These are phyloP conservation scores for Capsicum rhomboideum DNA, from an alignment of 257 asterid species.

Conservation along the genomic window DNA sequence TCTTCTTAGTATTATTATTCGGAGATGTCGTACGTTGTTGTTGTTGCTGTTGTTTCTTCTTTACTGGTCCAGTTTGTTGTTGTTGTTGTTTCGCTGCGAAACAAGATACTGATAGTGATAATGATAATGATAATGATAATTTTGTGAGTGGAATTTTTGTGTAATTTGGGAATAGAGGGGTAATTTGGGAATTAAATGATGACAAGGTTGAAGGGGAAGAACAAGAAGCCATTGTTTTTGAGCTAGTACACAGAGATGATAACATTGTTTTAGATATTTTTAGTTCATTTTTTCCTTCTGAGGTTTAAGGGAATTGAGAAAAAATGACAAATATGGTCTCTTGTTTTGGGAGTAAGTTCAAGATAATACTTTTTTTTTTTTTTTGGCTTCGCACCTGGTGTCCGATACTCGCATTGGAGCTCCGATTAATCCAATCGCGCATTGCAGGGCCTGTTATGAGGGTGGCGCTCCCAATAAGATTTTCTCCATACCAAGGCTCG, in stretches of 20 bases:
- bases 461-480: too few relatives aligned
- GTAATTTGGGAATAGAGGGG: not conserved
- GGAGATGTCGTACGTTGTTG: constrained; percentile 6
- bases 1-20: constrained; percentile 7
- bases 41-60: constrained; percentile 2
- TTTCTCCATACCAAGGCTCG: too few relatives aligned
- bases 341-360: not conserved
- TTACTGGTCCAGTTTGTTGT: constrained; percentile 23
- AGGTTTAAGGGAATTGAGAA: not conserved
- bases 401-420: too few relatives aligned
- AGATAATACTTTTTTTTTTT: too few relatives aligned
- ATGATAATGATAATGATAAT: not conserved
- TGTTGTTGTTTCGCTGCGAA: constrained; percentile 17
- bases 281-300: too few relatives aligned
- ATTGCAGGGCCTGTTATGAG: too few relatives aligned
- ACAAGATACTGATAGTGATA: not conserved
- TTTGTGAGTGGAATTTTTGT: not conserved
- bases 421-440: too few relatives aligned
- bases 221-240: constrained; percentile 6
- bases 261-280: not conserved
- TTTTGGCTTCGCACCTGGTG: too few relatives aligned
- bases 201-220: constrained; percentile 7
- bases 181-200: not conserved
- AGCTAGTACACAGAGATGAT: not conserved
- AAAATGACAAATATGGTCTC: not conserved